Base-by-base conservation (phyloP, 768 basidiomycete genomes). In the Candolleomyces efflorescens region DNA sequence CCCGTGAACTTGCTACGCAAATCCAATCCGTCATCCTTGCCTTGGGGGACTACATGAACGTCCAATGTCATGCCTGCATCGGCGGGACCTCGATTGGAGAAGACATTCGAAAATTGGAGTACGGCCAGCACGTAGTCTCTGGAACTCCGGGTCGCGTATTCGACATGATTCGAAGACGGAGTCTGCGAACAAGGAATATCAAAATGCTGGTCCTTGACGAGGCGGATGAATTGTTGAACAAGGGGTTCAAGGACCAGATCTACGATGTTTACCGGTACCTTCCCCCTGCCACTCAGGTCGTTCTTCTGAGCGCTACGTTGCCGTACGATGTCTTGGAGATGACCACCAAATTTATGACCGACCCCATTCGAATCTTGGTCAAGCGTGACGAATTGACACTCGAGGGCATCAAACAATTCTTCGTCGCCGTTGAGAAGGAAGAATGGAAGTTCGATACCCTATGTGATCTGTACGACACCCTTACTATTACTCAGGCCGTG, bases 401-500 rank as follows among this genome's bases (percentile, higher is more conserved):
- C 56, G 96, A 99, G 68, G 90, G 90, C 9, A 94, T 95, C 76
- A 94, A 94, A 67, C 93, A 96, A 70, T 95, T 95, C 77, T 94
- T 94, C 79, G 92, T 99, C 52, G 96, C 95, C 47, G 96, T 99
- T 56, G 96, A 98, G 76, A 97, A 98, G 77, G 96, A 99, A 73
- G 96, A 99, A 69, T 98, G 95, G 95, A 99, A 99, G 71, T 95
- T 97, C 68, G 95, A 98, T 74, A 98, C 95, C 0, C 81, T 99
- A 32, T 97, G 92, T 69, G 96, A 97, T 76, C 76, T 99, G 49
- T 98, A 97, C 75, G 96, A 98, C 73, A 98, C 96, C 26, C 85
- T 99, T 63, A 98, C 95, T 54, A 98, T 99, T 72, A 98, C 95
- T 6, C 96, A 98, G 81, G 96, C 95, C 49, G 95, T 98, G 70